phyloP scores from a whole-genome alignment of 192 early-diverging fungal species.

The Umbelopsis sp. region DNA sequence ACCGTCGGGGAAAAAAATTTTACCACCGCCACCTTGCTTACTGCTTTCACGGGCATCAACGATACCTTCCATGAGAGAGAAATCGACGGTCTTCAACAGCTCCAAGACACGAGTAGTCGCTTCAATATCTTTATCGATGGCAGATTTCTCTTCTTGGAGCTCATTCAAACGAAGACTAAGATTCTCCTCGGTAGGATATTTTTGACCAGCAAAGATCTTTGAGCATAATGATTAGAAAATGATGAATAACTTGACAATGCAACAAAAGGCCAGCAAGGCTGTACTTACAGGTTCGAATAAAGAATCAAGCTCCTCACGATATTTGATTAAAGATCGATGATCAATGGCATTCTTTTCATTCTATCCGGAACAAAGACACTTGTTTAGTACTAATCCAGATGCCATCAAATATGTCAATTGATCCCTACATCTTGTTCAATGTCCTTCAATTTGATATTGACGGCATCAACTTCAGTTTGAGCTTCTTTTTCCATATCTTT shows the following conservation, averaged over 20 bases:
- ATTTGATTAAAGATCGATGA: conserved; percentile 31
- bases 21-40: conserved; percentile 23
- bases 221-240: background rate
- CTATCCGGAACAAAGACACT: background rate
- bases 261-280: background rate
- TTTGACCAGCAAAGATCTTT: conserved; percentile 14
- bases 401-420: background rate
- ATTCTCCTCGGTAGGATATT: conserved; percentile 14
- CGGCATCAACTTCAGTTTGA: background rate
- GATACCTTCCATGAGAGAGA: conserved; percentile 38
- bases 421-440: conserved; percentile 22
- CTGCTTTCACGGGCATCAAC: conserved; percentile 25
- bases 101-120: conserved; percentile 22
- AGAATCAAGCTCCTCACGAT: conserved; percentile 36
- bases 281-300: conserved; percentile 35
- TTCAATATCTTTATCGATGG: conserved; percentile 18
- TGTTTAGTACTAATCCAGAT: background rate
- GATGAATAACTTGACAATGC: background rate
- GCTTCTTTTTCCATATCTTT: conserved; percentile 20
- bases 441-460: conserved; percentile 19
- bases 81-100: conserved; percentile 23
- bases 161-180: background rate
- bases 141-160: conserved; percentile 9
- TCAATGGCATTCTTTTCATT: conserved; percentile 41
- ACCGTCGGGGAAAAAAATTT: conserved; percentile 39